Conservation (phyloP, 495 filamentous ascomycete genomes). For the Echria macrotheca region DNA sequence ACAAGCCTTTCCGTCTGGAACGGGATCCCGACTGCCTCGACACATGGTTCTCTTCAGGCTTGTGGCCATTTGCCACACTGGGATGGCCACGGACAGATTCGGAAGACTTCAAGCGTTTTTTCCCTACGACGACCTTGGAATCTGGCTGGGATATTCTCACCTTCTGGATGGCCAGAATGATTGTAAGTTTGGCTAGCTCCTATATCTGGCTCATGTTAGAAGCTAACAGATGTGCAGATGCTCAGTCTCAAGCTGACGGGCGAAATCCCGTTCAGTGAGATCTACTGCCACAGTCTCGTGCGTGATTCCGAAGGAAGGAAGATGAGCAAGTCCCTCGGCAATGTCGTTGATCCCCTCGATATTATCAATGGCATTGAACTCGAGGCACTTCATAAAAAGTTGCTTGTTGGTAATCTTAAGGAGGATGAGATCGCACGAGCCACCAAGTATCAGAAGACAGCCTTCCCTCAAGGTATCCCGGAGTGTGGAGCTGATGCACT, state of each 20-base stretch:
- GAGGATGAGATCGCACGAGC: conserved; percentile 68
- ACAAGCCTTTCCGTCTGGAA: conserved; percentile 60
- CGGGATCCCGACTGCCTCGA: conserved; percentile 71
- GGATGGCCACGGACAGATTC: conserved; percentile 70
- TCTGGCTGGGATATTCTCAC: conserved; percentile 82
- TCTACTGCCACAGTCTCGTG: conserved; percentile 59
- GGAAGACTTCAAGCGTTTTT: conserved; percentile 60
- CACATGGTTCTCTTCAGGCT: conserved; percentile 77
- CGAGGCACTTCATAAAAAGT: conserved; percentile 62
- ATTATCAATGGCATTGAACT: conserved; percentile 70
- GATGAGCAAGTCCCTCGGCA: conserved; percentile 81
- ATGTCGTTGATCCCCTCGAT: conserved; percentile 78
- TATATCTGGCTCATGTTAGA: not conserved
- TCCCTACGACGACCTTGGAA: conserved; percentile 69
- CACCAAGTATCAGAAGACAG: conserved; percentile 71
- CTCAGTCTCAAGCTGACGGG: conserved; percentile 71
- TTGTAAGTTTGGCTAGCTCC: conserved; percentile 24
- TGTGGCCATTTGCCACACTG: conserved; percentile 77
- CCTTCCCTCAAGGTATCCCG: conserved; percentile 78
- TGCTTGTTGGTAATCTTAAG: conserved; percentile 64
- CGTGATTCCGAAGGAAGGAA: conserved; percentile 75
- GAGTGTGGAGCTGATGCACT: conserved; percentile 84
- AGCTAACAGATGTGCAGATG: conserved; percentile 35
- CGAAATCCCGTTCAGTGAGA: conserved; percentile 48
- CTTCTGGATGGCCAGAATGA: conserved; percentile 84